phyloP scores from a whole-genome alignment of 306 rosid species.

The Phaseolus lunatus region DNA sequence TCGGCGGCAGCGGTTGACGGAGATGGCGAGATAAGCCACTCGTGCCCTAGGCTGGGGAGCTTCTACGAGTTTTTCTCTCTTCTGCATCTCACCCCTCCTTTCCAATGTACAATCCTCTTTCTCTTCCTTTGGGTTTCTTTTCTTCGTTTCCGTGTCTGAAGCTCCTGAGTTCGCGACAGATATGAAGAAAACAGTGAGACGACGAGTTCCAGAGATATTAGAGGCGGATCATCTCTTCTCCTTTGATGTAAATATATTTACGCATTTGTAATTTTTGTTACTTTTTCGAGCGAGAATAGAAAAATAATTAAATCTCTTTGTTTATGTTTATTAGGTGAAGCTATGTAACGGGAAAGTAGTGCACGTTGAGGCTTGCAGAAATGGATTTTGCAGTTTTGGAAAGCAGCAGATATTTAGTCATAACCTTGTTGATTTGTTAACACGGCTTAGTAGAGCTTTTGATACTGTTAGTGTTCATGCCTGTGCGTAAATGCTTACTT shows the following conservation, averaged over 20 bases:
- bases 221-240: conserved; percentile 78
- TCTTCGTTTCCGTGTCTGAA: neutral
- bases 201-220: conserved; percentile 56
- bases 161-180: neutral
- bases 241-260: conserved; percentile 62
- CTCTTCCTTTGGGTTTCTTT: neutral
- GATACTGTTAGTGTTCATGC: conserved; percentile 42
- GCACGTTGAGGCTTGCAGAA: conserved; percentile 88
- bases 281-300: neutral
- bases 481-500: neutral
- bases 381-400: conserved; percentile 82
- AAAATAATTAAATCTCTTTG: neutral
- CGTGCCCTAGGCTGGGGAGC: conserved; percentile 79
- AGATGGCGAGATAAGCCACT: conserved; percentile 74
- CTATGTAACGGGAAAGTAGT: conserved; percentile 88
- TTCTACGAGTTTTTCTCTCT: conserved; percentile 97
- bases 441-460: conserved; percentile 92
- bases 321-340: conserved; percentile 66
- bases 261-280: neutral
- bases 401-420: conserved; percentile 82
- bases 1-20: conserved; percentile 45
- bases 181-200: neutral
- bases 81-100: conserved; percentile 81
- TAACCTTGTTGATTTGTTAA: conserved; percentile 84
- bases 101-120: conserved; percentile 66